phyloP scores from a whole-genome alignment of 148 eudicot genomes.

The Spergularia marina region DNA sequence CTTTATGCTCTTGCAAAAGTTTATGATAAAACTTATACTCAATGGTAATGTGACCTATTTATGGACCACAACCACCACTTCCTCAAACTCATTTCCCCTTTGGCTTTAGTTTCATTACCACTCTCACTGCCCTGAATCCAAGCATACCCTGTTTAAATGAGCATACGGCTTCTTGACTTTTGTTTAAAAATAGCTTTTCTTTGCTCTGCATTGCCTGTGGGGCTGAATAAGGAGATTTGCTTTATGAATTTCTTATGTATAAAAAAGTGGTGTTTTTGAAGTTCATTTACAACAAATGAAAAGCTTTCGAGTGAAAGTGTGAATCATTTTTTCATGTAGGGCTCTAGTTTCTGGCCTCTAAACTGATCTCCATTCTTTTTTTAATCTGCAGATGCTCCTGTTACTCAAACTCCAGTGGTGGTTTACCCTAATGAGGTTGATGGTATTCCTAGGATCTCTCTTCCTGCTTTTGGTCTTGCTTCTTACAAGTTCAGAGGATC shows the following conservation, averaged over 20 bases:
- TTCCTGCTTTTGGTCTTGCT: constrained; percentile 77
- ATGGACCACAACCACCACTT: too few species aligned
- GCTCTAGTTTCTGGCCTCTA: neutral
- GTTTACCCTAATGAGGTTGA: constrained; percentile 47
- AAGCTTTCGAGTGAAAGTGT: neutral
- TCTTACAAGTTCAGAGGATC: constrained; percentile 71
- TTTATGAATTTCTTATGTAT: neutral
- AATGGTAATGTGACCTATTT: too few species aligned
- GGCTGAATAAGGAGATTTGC: too few species aligned
- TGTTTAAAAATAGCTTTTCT: too few species aligned
- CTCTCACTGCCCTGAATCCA: too few species aligned
- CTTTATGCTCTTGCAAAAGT: too few species aligned
- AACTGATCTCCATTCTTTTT: neutral
- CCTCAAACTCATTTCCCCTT: too few species aligned
- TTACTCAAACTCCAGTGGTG: constrained; percentile 44
- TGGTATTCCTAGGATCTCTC: constrained; percentile 57
- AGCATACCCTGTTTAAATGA: too few species aligned
- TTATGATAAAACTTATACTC: too few species aligned
- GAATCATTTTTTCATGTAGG: neutral
- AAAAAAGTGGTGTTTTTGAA: neutral
- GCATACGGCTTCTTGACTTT: too few species aligned
- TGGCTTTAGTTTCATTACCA: too few species aligned
- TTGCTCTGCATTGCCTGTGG: too few species aligned
- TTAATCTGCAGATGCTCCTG: constrained; percentile 35
- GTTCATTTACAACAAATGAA: neutral